Evolutionary conservation across 1,139 yeast species (phyloP), one percentile per base, ranked within the genome.

Genomic region (Blastobotrys raffinosifermentans): DNA sequence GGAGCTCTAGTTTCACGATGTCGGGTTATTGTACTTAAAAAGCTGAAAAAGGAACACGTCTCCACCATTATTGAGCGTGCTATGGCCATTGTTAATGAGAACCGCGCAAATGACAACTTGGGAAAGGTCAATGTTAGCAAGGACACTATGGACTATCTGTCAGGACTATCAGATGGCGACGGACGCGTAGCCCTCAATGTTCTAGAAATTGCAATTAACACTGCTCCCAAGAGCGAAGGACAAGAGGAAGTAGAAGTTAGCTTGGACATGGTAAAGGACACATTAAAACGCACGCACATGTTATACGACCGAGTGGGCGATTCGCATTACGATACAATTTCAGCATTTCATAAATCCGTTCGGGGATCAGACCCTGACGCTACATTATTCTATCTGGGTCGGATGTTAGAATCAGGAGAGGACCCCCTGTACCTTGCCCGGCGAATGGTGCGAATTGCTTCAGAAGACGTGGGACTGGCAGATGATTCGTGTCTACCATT

Each of bases 331-430:
- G 99, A 91, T 57, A 77, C 94, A 0, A 91, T 91, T 4, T 83
- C 95, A 27, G 96, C 96, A 1, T 80, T 93, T 48, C 97, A 91
- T 62, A 91, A 91, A 54, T 75, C 95, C 0, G 73, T 91, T 0
- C 69, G 98, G 38, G 98, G 97, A 0, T 73, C 84, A 0, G 80
- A 89, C 54, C 80, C 91, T 0, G 86, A 91, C 60, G 97, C 97
- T 0, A 80, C 97, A 0, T 63, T 91, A 43, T 87, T 80, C 58
- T 91, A 91, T 53, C 64, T 91, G 17, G 91, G 80, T 0, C 72
- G 87, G 38, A 89, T 91, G 97, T 66, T 91, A 3, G 72, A 75
- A 41, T 89, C 94, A 2, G 97, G 98, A 0, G 97, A 91, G 55
- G 95, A 85, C 55, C 98, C 98, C 0, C 59, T 87, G 22, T 93